Evolutionary conservation across 1,284 basidiomycete species (phyloP), one percentile per base, ranked within the genome.

Genomic region (Xanthoconium separans): DNA sequence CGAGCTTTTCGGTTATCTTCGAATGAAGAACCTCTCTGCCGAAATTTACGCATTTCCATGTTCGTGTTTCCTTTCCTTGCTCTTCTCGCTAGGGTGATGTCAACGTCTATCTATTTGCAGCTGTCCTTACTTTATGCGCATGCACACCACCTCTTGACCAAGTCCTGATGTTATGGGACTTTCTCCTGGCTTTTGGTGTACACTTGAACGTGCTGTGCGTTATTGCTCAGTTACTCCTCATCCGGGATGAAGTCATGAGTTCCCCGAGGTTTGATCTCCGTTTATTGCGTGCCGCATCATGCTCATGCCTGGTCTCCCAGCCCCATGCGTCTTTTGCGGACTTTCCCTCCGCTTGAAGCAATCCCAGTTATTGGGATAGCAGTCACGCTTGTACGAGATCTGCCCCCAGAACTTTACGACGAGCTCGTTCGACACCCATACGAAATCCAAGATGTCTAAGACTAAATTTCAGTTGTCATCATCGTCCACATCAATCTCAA

Each of bases 1-100:
- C 0, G 89, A 94, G 42, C 78, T 99, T 16, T 96, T 83, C 66
- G 77, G 78, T 13, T 81, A 95, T 71, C 76, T 99, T 39, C 83
- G 89, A 33, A 88, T 87, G 37, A 96, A 95, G 69, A 95, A 95
- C 59, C 82, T 99, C n/a, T 90, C 88, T n/a, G 96, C 96, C 6
- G 95, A 98, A 69, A 85, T 99, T 34, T 98, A 98, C 70, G 96
- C 95, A 1, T 98, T 99, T 65, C 93, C 96, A 44, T 97, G 94
- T 95, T 64, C 55, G 90, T 78, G 33, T 36, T 46, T 27, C n/a
- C 22, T 24, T 24, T 18, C 22, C 22, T 30, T 51, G 37, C 27
- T 50, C 2, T 40, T 47, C 48, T 22, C 27, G 20, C 6, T 24
- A 6, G 49, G 49, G 39, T 54, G 31, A 57, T 47, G 24, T 51